Conservation (phyloP, 2,329 filamentous ascomycete genomes). For the Penicillium sp. region DNA sequence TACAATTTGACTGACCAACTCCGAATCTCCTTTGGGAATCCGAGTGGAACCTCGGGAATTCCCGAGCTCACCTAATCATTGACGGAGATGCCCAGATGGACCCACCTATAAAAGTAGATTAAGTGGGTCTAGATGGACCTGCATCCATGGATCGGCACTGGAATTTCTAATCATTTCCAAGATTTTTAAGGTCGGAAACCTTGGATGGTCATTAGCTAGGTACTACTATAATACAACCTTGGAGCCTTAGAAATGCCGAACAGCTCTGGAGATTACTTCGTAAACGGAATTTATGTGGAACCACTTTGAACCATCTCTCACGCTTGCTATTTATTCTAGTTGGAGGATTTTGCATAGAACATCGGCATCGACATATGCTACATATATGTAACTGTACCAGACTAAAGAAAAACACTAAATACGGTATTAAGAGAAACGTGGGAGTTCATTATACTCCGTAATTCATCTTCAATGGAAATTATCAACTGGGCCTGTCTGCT, state of each 20-base stretch:
- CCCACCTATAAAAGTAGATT: not conserved
- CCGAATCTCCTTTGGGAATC: not conserved
- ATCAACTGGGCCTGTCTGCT: not conserved
- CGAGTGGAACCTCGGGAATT: not conserved
- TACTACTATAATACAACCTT: not conserved
- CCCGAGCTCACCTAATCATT: not conserved
- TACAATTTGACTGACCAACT: not conserved
- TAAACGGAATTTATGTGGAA: not conserved
- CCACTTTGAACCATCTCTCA: not conserved
- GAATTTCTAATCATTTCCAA: not conserved
- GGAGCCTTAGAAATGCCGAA: not conserved
- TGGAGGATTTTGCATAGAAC: not conserved
- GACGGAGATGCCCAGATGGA: accelerated
- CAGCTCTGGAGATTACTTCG: not conserved
- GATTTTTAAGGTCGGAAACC: not conserved
- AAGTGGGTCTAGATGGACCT: not conserved
- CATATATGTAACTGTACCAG: not conserved
- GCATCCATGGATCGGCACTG: not conserved
- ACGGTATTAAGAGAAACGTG: not conserved
- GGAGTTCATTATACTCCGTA: not conserved
- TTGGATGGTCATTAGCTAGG: not conserved
- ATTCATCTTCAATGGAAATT: not conserved
- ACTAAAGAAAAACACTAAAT: not conserved
- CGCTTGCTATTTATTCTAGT: not conserved
- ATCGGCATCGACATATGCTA: not conserved